A percentile compares a stretch with the other conserved stretches of the same genome.
These are phyloP conservation scores for Fusarium pseudograminearum DNA, from an alignment of 2,329 filamentous ascomycete species.

Conservation along the genomic window DNA sequence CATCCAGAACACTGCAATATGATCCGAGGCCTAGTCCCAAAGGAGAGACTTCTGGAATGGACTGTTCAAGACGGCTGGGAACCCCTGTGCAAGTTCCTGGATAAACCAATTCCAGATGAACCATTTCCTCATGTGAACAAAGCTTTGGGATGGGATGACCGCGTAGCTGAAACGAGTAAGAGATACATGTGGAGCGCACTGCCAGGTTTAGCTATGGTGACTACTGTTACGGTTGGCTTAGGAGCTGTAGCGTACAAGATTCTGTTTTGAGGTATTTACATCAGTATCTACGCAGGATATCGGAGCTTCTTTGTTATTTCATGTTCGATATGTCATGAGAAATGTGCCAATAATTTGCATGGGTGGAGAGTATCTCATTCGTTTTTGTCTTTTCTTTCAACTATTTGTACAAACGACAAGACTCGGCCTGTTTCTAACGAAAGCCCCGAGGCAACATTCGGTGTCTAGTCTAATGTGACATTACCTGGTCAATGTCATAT, in stretches of 20 bases:
- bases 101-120: constrained; percentile 8
- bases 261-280: background rate
- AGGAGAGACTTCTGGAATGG: constrained; percentile 24
- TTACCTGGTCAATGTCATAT: background rate
- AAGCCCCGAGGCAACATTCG: background rate
- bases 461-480: background rate
- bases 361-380: background rate
- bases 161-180: background rate
- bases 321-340: background rate
- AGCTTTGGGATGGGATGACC: constrained; percentile 1
- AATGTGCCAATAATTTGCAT: background rate
- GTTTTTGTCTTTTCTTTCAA: background rate
- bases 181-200: background rate
- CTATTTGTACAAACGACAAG: background rate
- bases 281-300: background rate
- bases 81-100: constrained; percentile 29
- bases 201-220: background rate
- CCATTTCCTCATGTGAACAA: constrained; percentile 19
- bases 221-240: background rate
- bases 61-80: constrained; percentile 25
- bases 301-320: rapidly evolving
- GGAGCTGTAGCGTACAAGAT: background rate
- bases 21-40: constrained; percentile 16
- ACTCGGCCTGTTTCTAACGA: rapidly evolving
- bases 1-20: constrained; percentile 9